Percentiles rank a stretch among this genome's conserved stretches.
Conservation (phyloP, 495 filamentous ascomycete genomes). For the Podospora bellae-mahoneyi region DNA sequence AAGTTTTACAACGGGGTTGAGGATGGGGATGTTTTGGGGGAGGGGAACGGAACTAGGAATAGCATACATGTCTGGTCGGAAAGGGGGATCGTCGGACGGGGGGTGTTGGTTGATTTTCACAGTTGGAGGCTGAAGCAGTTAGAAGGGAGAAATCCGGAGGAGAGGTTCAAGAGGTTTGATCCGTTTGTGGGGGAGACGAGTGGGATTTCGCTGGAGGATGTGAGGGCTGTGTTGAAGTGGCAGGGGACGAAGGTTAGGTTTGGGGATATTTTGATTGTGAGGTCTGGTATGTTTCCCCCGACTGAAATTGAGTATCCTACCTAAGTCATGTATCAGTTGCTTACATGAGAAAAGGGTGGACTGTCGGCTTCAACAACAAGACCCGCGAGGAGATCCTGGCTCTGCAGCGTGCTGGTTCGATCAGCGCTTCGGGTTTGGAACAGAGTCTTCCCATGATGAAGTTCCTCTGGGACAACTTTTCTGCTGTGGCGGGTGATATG, state of each 20-base stretch:
- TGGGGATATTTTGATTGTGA: slow-evolving; percentile 55
- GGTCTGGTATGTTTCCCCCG: slow-evolving; percentile 34
- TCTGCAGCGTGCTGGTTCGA: slow-evolving; percentile 33
- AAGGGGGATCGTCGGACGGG: slow-evolving; percentile 56
- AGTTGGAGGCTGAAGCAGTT: slow-evolving; percentile 42
- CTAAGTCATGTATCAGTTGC: too few relatives aligned
- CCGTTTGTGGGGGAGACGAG: slow-evolving; percentile 35
- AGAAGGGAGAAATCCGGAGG: not conserved
- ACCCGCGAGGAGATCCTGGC: slow-evolving; percentile 33
- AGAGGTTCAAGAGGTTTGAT: slow-evolving; percentile 29
- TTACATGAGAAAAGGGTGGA: slow-evolving; percentile 38
- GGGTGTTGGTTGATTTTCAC: slow-evolving; percentile 57
- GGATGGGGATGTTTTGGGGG: not conserved
- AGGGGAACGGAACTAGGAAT: not conserved
- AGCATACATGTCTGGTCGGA: slow-evolving; percentile 36
- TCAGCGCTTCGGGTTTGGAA: slow-evolving; percentile 50
- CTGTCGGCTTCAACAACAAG: slow-evolving; percentile 32
- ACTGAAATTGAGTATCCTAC: too few relatives aligned
- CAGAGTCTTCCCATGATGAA: slow-evolving; percentile 42
- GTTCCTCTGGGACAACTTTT: slow-evolving; percentile 46
- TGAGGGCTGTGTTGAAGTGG: slow-evolving; percentile 43
- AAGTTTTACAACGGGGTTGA: not conserved
- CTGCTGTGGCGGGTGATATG: slow-evolving; percentile 53
- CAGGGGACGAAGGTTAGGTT: slow-evolving; percentile 50
- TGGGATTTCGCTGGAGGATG: slow-evolving; percentile 43